Evolutionary conservation across 441 rosid species (phyloP).

Genomic region (Erysimum cheiri): DNA sequence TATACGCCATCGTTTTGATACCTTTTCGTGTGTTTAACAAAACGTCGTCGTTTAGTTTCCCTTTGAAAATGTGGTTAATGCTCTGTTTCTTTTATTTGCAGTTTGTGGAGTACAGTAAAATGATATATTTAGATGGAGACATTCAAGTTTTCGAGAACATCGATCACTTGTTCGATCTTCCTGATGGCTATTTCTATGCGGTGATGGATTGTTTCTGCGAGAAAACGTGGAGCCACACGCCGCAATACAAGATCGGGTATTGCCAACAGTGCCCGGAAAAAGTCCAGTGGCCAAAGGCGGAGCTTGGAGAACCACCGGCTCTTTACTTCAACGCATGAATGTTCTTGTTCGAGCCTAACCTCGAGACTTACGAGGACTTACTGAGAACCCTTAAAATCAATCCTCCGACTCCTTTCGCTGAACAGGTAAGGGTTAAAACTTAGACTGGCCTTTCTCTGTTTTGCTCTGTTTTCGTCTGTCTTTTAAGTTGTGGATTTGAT

Average conservation of each 20-base stretch:
- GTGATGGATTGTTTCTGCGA: slow-evolving; percentile 83
- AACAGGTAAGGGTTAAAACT: slow-evolving; percentile 49
- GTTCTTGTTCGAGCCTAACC: slow-evolving; percentile 63
- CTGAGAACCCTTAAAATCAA: slow-evolving; percentile 47
- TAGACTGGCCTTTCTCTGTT: neutral
- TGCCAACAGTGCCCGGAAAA: slow-evolving; percentile 67
- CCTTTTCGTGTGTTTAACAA: neutral
- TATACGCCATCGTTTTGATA: neutral
- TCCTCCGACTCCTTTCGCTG: slow-evolving; percentile 64
- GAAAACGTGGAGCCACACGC: slow-evolving; percentile 69
- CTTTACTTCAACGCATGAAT: slow-evolving; percentile 78
- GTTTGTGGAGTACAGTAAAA: slow-evolving; percentile 73
- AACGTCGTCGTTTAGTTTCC: neutral
- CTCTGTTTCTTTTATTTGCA: slow-evolving; percentile 30
- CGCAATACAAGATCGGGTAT: slow-evolving; percentile 65
- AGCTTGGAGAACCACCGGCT: slow-evolving; percentile 56
- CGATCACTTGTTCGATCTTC: slow-evolving; percentile 64
- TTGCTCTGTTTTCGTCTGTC: neutral
- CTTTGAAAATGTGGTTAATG: neutral
- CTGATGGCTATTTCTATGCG: slow-evolving; percentile 57
- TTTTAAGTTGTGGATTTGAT: neutral
- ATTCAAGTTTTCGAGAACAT: slow-evolving; percentile 67
- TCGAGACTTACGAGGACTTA: slow-evolving; percentile 49
- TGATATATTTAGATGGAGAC: slow-evolving; percentile 76
- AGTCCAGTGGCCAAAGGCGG: slow-evolving; percentile 55